A percentile compares a stretch with the other conserved stretches of the same genome.
phyloP scores from a whole-genome alignment of 2,329 filamentous ascomycete species.

The Trichoderma sp. region DNA sequence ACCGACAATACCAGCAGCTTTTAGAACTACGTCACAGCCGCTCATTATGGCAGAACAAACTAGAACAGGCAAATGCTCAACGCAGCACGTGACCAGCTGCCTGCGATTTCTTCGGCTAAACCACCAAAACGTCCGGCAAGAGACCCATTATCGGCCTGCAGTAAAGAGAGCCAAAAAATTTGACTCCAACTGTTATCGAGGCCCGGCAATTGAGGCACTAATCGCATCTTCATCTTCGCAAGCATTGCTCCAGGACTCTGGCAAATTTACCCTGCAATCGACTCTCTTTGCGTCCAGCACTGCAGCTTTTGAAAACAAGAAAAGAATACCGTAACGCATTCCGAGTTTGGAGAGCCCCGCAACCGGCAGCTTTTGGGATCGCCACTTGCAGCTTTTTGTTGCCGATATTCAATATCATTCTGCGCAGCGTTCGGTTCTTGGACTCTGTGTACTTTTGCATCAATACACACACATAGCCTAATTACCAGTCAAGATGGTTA shows the following conservation, averaged over 20 bases:
- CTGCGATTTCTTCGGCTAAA: conserved; percentile 22
- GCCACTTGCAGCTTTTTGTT: not conserved
- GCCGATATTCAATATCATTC: not conserved
- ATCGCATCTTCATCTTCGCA: not conserved
- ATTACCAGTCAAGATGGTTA: conserved; percentile 69
- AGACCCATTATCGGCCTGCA: conserved; percentile 7
- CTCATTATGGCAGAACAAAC: not conserved
- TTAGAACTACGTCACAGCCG: not conserved
- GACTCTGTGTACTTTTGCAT: not conserved
- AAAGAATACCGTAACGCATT: not conserved
- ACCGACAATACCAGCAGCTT: not conserved
- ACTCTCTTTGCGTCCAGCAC: not conserved
- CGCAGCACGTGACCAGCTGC: conserved; percentile 18
- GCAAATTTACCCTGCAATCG: not conserved
- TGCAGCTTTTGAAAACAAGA: not conserved
- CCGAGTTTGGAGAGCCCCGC: not conserved
- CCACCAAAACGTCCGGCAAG: not conserved
- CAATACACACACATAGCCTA: not conserved
- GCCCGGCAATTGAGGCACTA: conserved; percentile 16
- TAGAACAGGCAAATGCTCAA: not conserved
- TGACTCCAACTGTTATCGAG: conserved; percentile 8
- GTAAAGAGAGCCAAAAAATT: conserved; percentile 22
- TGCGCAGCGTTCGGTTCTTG: conserved; percentile 2
- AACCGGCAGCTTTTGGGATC: not conserved
- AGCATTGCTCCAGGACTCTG: not conserved